Evolutionary conservation across 1,284 basidiomycete species (phyloP), one percentile per base, ranked within the genome.

Genomic region (Omphalotus olearius): DNA sequence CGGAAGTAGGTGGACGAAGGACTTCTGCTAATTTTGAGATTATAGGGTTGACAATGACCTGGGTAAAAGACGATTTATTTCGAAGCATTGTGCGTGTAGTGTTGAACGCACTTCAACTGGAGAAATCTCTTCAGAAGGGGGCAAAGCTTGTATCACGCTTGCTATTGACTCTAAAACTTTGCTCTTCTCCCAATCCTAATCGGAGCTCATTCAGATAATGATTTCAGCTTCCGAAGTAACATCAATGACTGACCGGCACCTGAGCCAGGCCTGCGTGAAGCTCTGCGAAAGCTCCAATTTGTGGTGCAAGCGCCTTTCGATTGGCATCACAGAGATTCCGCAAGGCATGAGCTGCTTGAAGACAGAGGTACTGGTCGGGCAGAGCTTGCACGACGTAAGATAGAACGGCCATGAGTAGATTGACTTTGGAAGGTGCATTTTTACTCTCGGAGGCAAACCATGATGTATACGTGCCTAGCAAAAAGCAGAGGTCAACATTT

Each of bases 131-230:
- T 92, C 85, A 17, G 72, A 69, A 0, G 90, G 83, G 0, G 87
- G 83, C 46, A 96, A 65, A 0, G 92, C 93, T 61, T 95, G 90
- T 41, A 95, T 89, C 1, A 96, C 91, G 55, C 90, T 93, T 1
- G 91, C 84, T 52, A 96, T 93, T 0, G 86, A 91, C 64, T 95
- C 89, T 46, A 95, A 72, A 0, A 95, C 89, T 67, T 93, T 95
- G 57, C 83, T 81, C 67, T 89, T 91, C 68, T 95, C 92, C 20
- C 87, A 85, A 56, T 92, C 88, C 85, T 91, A 48, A 45, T 47
- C 37, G 3, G 4, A 47, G 33, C 11, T 28, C 20, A 6, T 41
- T 51, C 33, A 16, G 30, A 14, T 37, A 23, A 28, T 1, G 50
- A 36, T 1, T 16, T 37, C 25, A 28, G 25, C 18, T 33, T 14